These are phyloP conservation scores for Alternaria triticimaculans DNA, from an alignment of 2,329 filamentous ascomycete species.

Conservation along the genomic window DNA sequence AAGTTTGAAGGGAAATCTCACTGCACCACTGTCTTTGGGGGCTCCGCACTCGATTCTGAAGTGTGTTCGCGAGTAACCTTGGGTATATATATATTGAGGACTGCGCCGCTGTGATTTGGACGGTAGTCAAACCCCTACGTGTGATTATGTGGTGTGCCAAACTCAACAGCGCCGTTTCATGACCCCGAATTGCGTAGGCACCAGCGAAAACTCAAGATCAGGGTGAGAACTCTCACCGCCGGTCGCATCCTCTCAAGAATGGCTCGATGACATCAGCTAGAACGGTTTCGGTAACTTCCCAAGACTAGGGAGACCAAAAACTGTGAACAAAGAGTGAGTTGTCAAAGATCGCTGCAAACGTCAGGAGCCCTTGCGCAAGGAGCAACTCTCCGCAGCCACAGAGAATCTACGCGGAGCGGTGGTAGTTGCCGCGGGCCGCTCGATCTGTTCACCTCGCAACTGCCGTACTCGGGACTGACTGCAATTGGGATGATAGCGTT, in stretches of 20 bases:
- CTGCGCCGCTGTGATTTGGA: not conserved
- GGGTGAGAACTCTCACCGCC: not conserved
- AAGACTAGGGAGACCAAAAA: not conserved
- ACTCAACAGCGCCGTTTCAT: not conserved
- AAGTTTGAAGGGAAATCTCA: not conserved
- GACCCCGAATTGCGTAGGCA: not conserved
- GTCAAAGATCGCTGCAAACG: not conserved
- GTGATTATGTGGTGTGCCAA: not conserved
- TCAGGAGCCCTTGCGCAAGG: not conserved
- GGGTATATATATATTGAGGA: not conserved
- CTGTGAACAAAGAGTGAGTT: not conserved
- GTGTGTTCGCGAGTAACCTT: not conserved
- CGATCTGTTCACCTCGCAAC: not conserved
- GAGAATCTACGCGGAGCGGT: not conserved
- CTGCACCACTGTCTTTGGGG: not conserved
- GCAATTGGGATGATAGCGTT: not conserved
- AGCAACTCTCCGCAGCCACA: not conserved
- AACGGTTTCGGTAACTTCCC: not conserved
- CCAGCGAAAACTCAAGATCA: not conserved
- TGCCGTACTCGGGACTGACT: not conserved
- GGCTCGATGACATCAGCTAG: not conserved
- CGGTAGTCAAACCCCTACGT: not conserved
- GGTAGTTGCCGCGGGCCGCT: not conserved
- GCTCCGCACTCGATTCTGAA: not conserved
- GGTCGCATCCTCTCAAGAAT: not conserved